Evolutionary conservation across 1,284 basidiomycete species (phyloP).

Genomic region (Bjerkandera adusta): DNA sequence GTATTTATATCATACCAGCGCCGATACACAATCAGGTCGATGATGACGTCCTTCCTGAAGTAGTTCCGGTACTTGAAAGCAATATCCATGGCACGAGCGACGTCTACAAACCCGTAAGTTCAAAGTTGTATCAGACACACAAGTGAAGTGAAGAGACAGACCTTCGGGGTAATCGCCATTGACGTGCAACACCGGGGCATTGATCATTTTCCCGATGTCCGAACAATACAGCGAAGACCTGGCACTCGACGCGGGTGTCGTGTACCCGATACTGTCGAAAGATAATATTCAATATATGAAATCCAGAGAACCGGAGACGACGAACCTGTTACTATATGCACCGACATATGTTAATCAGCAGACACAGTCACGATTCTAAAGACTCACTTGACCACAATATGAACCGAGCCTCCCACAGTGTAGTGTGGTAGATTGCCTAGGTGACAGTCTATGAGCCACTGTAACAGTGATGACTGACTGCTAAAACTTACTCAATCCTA

Average conservation of each 20-base stretch:
- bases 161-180: constrained; percentile 91
- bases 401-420: constrained; percentile 85
- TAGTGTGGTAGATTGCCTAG: constrained; percentile 83
- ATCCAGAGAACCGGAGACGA: constrained; percentile 2
- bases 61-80: constrained; percentile 83
- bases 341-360: neutral
- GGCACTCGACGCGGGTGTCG: constrained; percentile 79
- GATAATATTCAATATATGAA: neutral
- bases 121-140: neutral
- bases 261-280: constrained; percentile 88
- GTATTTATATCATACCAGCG: constrained; percentile 55
- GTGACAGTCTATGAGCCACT: neutral
- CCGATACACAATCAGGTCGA: constrained; percentile 87
- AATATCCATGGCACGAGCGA: constrained; percentile 73
- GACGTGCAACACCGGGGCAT: constrained; percentile 86
- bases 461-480: neutral
- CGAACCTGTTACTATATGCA: constrained; percentile 55
- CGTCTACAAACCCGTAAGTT: constrained; percentile 45
- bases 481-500: constrained; percentile 67
- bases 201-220: constrained; percentile 88
- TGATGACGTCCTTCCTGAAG: constrained; percentile 86
- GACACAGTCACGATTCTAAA: constrained; percentile 2
- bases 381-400: constrained; percentile 87
- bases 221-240: constrained; percentile 87
- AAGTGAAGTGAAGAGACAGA: constrained; percentile 26